Evolutionary conservation across 805 yeast species (phyloP), one percentile per base, ranked within the genome.

Genomic region (Yueomyces sinensis): DNA sequence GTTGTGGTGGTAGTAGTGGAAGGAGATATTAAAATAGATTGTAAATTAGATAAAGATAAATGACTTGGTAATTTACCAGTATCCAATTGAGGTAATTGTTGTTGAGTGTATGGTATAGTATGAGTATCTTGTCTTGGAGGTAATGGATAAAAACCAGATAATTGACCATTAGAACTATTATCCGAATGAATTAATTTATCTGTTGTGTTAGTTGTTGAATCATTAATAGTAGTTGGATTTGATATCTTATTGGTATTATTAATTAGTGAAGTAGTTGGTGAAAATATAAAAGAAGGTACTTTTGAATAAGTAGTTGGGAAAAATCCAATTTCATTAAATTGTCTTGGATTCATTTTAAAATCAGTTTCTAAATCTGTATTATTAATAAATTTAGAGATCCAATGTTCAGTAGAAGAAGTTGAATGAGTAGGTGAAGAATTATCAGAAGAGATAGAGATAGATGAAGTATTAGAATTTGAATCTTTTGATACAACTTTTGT

Each of bases 291-390:
- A n/a, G 14, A 25, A 9, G 28, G 28, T 11, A 25, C 5, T 9
- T 25, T n/a, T 5, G 28, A 25, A 25, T 25, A 25, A n/a, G 11
- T 9, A 28, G 22, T 17, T 25, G 6, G n/a, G 14, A 25, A 25
- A 37, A 79, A 76, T 0, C 84, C 84, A 35, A 77, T 69, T 34
- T 69, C 70, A 40, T 76, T 64, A 33, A 66, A 50, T 43, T 73
- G 38, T 65, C 65, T 24, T 61, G 66, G 22, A 46, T 53, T 32
- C 63, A 76, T 44, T 24, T 52, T 49, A 37, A 77, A 70, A 36
- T 72, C 69, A 23, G 68, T 64, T 32, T 76, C 81, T 41, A 70
- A 66, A 13, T 39, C 36, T 11, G 39, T 24, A 32, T 41, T 38
- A 3, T 36, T 18, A 24, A 41, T 32, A 30, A 36, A 39, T 32